Conservation (phyloP, 2,329 filamentous ascomycete genomes). For the Arachnopeziza araneosa region DNA sequence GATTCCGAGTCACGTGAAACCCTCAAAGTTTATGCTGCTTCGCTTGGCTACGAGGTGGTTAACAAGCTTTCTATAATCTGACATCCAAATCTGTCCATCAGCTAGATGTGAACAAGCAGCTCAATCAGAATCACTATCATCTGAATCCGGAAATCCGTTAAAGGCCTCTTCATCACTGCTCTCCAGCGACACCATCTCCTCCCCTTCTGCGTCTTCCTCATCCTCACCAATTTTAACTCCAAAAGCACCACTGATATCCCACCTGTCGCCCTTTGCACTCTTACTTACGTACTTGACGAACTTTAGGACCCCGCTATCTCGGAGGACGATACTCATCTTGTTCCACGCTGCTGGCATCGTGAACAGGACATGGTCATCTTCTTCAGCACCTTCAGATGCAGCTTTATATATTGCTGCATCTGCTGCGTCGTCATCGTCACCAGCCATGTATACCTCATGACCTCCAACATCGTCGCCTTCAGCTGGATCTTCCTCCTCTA, state of each 20-base stretch:
- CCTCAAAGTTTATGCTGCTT: too few relatives aligned
- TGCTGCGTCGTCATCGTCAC: constrained; percentile 63
- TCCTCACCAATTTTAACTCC: constrained; percentile 56
- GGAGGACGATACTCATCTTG: constrained; percentile 80
- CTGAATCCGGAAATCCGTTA: constrained; percentile 46
- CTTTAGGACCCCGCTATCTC: constrained; percentile 78
- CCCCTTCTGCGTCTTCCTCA: constrained; percentile 34
- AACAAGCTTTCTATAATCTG: too few relatives aligned
- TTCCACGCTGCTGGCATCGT: constrained; percentile 76
- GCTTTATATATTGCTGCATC: constrained; percentile 86
- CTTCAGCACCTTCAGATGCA: constrained; percentile 44
- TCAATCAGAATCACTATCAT: constrained; percentile 30
- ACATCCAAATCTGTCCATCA: background rate
- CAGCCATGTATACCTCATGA: constrained; percentile 91
- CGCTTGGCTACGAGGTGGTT: too few relatives aligned
- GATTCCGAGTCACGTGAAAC: too few relatives aligned
- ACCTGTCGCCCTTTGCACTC: constrained; percentile 79
- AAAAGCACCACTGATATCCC: constrained; percentile 80
- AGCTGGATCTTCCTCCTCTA: constrained; percentile 30
- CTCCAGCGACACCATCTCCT: constrained; percentile 27
- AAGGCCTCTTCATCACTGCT: constrained; percentile 47
- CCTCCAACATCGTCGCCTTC: constrained; percentile 59
- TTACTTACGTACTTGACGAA: constrained; percentile 96
- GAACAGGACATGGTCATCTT: constrained; percentile 71
- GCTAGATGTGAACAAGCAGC: background rate